Evolutionary conservation across 805 yeast species (phyloP).

Genomic region (Saturnispora saitoi): DNA sequence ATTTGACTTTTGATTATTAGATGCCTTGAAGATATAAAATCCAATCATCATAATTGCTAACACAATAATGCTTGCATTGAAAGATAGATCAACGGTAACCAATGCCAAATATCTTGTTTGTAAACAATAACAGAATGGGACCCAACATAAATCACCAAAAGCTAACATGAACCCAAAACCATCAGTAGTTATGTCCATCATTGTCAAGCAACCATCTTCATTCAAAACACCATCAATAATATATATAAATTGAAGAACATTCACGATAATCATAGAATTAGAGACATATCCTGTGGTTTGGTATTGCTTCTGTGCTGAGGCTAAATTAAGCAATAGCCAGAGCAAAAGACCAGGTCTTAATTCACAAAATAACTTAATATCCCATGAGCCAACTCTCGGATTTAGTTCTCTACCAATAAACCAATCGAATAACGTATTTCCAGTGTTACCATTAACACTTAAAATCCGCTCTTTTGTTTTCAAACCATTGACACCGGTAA

Average conservation of each 20-base stretch:
- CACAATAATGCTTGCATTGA: constrained; percentile 31
- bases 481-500: constrained; percentile 37
- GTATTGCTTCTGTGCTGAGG: constrained; percentile 79
- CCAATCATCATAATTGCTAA: constrained; percentile 45
- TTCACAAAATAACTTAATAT: constrained; percentile 87
- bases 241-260: constrained; percentile 66
- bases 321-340: constrained; percentile 71
- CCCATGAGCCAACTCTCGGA: constrained; percentile 80
- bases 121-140: constrained; percentile 84
- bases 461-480: constrained; percentile 61
- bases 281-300: constrained; percentile 38
- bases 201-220: constrained; percentile 81
- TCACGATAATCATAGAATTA: constrained; percentile 67
- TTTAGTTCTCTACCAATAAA: constrained; percentile 94
- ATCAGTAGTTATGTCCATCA: constrained; percentile 95
- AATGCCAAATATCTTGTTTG: constrained; percentile 77
- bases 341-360: constrained; percentile 88
- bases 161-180: constrained; percentile 96
- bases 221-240: constrained; percentile 87
- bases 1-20: constrained; percentile 77
- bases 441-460: constrained; percentile 82
- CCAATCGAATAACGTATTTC: constrained; percentile 77
- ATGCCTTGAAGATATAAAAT: constrained; percentile 69
- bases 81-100: constrained; percentile 49
- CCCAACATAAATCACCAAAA: constrained; percentile 87